Percentiles rank a stretch among this genome's conserved stretches.
phyloP scores from a whole-genome alignment of 495 filamentous ascomycete species.

The Neurospora sp. region DNA sequence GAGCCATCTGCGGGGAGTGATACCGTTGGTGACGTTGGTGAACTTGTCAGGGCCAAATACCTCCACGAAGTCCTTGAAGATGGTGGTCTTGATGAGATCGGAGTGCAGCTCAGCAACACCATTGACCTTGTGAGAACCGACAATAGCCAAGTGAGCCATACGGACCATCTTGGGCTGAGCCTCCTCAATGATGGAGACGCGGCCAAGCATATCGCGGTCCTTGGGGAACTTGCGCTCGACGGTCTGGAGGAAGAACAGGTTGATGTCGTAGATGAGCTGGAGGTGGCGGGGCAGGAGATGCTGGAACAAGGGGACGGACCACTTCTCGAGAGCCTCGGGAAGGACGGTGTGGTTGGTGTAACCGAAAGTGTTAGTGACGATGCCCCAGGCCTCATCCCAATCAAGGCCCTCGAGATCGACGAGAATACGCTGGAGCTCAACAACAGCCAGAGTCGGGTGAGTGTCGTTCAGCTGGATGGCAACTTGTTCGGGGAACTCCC shows the following conservation, averaged over 20 bases:
- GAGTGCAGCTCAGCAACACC: constrained; percentile 96
- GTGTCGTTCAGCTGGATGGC: constrained; percentile 98
- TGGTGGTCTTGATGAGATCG: constrained; percentile 93
- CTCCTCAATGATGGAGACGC: constrained; percentile 95
- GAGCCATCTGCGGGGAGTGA: constrained; percentile 91
- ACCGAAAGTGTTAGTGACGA: constrained; percentile 62
- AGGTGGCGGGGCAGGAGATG: constrained; percentile 89
- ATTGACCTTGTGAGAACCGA: constrained; percentile 98
- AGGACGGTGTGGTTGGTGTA: constrained; percentile 99
- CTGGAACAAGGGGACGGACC: constrained; percentile 89
- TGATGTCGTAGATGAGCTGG: constrained; percentile 98
- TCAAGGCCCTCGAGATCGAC: constrained; percentile 81
- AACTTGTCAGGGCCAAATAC: constrained; percentile 96
- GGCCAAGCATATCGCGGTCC: constrained; percentile 70
- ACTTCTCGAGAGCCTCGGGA: constrained; percentile 95
- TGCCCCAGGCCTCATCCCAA: constrained; percentile 90
- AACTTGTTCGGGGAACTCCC: constrained; percentile 84
- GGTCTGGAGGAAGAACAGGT: constrained; percentile 79
- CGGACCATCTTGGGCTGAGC: constrained; percentile 95
- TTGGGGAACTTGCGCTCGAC: constrained; percentile 87
- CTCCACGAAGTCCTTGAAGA: constrained; percentile 95
- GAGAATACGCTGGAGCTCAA: constrained; percentile 88
- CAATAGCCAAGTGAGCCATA: constrained; percentile 91
- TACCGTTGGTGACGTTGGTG: constrained; percentile 96
- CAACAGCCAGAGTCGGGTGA: constrained; percentile 91